A percentile compares a stretch with the other conserved stretches of the same genome.
phyloP scores from a whole-genome alignment of 768 basidiomycete genomes.

The Boletellus ananiceps region DNA sequence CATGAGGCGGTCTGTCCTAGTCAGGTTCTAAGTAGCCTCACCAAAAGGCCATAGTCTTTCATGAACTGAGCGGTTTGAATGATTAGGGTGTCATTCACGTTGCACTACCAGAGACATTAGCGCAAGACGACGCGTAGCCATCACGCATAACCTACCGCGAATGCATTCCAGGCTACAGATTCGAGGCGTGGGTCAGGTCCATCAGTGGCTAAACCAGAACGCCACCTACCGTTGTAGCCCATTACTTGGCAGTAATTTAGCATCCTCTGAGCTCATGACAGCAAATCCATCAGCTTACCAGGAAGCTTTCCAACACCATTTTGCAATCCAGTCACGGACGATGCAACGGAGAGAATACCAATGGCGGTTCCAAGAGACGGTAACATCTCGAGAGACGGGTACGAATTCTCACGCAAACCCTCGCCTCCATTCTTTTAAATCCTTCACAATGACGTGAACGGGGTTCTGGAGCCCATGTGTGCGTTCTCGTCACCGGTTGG shows the following conservation, averaged over 20 bases:
- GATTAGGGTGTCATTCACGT: conserved; percentile 50
- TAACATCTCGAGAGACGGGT: conserved; percentile 1
- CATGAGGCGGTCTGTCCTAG: conserved; percentile 1
- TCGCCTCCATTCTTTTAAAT: conserved; percentile 11
- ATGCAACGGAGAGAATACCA: conserved; percentile 12
- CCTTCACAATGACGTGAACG: neutral
- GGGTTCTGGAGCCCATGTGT: conserved; percentile 1
- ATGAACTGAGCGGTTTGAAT: conserved; percentile 48
- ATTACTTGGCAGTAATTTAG: conserved; percentile 22
- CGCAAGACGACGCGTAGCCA: neutral
- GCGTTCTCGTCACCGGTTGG: neutral
- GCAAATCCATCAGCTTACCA: conserved; percentile 13
- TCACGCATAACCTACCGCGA: conserved; percentile 39
- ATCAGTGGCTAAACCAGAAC: neutral
- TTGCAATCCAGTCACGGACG: conserved; percentile 15
- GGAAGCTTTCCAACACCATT: conserved; percentile 32
- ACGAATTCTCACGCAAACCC: neutral
- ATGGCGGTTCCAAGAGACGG: neutral
- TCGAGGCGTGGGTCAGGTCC: conserved; percentile 2
- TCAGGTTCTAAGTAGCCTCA: conserved; percentile 14
- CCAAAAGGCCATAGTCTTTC: conserved; percentile 49
- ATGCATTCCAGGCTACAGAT: conserved; percentile 60
- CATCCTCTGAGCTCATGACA: neutral
- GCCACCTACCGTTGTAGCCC: conserved; percentile 29
- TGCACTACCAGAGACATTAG: conserved; percentile 39